Base-by-base conservation (phyloP, 2,329 filamentous ascomycete genomes). In the Alternaria metachromatica region DNA sequence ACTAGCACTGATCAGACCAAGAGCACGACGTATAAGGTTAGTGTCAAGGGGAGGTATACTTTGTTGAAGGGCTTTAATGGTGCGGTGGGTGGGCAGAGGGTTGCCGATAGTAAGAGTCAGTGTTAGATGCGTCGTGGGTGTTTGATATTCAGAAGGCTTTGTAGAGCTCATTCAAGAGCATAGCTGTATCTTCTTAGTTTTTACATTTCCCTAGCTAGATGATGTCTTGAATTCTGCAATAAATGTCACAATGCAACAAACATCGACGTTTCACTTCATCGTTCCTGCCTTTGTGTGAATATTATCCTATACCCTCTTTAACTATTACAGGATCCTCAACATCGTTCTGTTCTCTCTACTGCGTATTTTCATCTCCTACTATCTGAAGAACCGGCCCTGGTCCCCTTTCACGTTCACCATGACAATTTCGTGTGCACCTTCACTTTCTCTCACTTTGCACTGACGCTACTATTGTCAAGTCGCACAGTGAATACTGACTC, bases 1-100 rank as follows among this genome's bases (percentile, higher is more conserved):
- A 45, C 43, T 2, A 41, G 28, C 3, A 45, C 2, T 6, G 44
- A 49, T 20, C 25, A 49, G 21, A 30, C 8, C 0, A 25, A 37
- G 44, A 58, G 44, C 10, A 58, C 55, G 6, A 49, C 25, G 1
- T 58, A 49, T 5, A 58, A 25, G 28, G 55, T 58, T 11, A 30
- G 18, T 12, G 55, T 58, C 1, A 48, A 49, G 44, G 55, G 55
- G 2, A 18, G 28, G 28, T 58, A 58, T 28, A 58, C 44, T 4
- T 3, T 58, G 20, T 12, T 48, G 13, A 58, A 49, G 28, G 55
- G 55, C 0, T 58, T 58, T 18, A 49, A 33, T 10, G 44, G 55
- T 9, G 55, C 55, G 15, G 55, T 58, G 1, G 55, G 55, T 20
- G 55, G 55, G 15, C 26, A 58, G 55, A 37, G 55, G 21, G 44